Evolutionary conservation across 2,329 filamentous ascomycete species (phyloP).

Genomic region (Cladosporium sp.): DNA sequence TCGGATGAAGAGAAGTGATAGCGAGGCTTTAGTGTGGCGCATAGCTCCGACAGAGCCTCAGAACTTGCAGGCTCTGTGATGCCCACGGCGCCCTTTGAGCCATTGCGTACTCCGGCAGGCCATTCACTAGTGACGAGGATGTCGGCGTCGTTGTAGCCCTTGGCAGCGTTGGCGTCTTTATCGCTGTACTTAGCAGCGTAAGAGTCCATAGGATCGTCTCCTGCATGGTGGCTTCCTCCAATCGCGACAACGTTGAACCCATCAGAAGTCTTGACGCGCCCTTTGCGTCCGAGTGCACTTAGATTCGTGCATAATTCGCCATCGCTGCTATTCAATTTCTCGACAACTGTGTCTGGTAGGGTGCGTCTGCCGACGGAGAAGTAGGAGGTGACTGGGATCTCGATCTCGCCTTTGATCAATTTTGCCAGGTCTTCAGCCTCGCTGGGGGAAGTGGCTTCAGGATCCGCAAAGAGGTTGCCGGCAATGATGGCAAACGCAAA

Average conservation of each 20-base stretch:
- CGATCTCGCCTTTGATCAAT: slow-evolving; percentile 70
- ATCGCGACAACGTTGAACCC: slow-evolving; percentile 85
- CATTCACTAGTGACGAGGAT: slow-evolving; percentile 85
- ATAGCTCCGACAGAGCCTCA: slow-evolving; percentile 76
- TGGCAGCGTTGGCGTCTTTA: slow-evolving; percentile 60
- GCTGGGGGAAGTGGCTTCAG: slow-evolving; percentile 52
- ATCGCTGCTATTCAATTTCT: slow-evolving; percentile 70
- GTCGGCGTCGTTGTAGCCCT: slow-evolving; percentile 74
- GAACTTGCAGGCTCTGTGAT: slow-evolving; percentile 51
- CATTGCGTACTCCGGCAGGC: slow-evolving; percentile 65
- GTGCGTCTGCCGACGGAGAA: slow-evolving; percentile 76
- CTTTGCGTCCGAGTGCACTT: slow-evolving; percentile 83
- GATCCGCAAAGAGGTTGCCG: slow-evolving; percentile 75
- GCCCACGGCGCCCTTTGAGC: slow-evolving; percentile 35
- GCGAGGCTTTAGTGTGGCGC: slow-evolving; percentile 75
- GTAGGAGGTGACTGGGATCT: slow-evolving; percentile 80
- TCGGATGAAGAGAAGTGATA: slow-evolving; percentile 80
- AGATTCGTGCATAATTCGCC: slow-evolving; percentile 83
- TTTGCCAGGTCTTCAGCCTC: slow-evolving; percentile 37
- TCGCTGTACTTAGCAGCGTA: slow-evolving; percentile 76
- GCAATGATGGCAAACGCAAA: slow-evolving; percentile 83
- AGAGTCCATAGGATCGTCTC: slow-evolving; percentile 50
- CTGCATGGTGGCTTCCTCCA: slow-evolving; percentile 59
- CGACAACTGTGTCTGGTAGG: slow-evolving; percentile 69
- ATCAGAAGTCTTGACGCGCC: slow-evolving; percentile 83